Conservation (phyloP, 192 early-diverging fungal genomes). For the Backusella macrospora region DNA sequence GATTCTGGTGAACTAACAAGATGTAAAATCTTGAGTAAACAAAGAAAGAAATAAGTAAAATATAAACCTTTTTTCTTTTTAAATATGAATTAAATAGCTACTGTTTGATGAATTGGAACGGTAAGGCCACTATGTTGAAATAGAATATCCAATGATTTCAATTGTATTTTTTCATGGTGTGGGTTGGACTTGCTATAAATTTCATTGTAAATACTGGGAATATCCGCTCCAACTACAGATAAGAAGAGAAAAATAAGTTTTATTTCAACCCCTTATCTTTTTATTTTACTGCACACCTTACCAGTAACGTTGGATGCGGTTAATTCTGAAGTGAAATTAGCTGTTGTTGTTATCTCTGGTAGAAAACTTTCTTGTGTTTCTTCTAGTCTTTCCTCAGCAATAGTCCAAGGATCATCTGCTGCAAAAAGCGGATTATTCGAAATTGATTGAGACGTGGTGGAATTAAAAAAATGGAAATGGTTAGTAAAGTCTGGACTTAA, state of each 20-base stretch:
- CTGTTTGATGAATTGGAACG: slow-evolving; percentile 45
- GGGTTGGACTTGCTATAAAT: slow-evolving; percentile 51
- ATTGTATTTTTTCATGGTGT: slow-evolving; percentile 44
- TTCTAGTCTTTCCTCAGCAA: not conserved
- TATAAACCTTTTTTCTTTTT: not conserved
- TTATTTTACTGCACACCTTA: not conserved
- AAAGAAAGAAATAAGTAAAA: not conserved
- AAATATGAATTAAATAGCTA: slow-evolving; percentile 15
- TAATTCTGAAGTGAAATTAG: slow-evolving; percentile 1
- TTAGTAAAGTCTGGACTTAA: slow-evolving; percentile 7
- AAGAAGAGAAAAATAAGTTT: not conserved
- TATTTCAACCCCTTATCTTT: not conserved
- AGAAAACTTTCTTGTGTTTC: slow-evolving; percentile 1
- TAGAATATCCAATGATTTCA: slow-evolving; percentile 48
- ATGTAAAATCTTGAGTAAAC: slow-evolving; percentile 44
- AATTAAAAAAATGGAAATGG: not conserved
- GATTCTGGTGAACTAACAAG: slow-evolving; percentile 49
- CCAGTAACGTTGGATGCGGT: not conserved
- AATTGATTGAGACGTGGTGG: not conserved
- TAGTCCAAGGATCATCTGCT: slow-evolving; percentile 21
- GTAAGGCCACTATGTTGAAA: slow-evolving; percentile 32
- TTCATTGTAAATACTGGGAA: slow-evolving; percentile 51
- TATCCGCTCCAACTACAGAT: slow-evolving; percentile 43
- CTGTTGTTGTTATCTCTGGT: not conserved
- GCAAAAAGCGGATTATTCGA: not conserved